Base-by-base conservation (phyloP, 305 asterid genomes). In the Galium porrigens region DNA sequence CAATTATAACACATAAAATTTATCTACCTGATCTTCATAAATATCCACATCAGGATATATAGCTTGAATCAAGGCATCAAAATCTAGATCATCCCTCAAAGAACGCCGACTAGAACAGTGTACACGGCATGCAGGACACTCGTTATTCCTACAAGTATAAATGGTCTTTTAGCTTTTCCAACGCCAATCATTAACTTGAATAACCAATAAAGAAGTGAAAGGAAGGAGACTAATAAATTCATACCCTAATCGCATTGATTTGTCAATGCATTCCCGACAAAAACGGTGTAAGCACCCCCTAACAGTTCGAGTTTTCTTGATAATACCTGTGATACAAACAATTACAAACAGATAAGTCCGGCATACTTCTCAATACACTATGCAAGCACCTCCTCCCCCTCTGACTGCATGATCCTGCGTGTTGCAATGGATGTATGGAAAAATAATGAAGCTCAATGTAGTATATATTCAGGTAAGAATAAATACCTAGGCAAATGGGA, bases 231-330 rank as follows among this genome's bases (percentile, higher is more conserved):
- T 49, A 30, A 20, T 37, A 61, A 25, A 53, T 33, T 48, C 33
- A 59, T 74, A 77, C 84, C 81, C 82, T 51, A 80, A 56, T 66
- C 82, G 74, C 81, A 80, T 77, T 22, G 84, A 74, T 75, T 74
- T 77, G 65, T 80, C 84, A 22, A 80, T 80, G 76, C 84, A 77
- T 27, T 76, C 81, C 65, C 66, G 74, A 70, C 84, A 79, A 74
- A 79, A 76, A 25, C 81, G 79, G 70, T 77, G 84, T 42, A 77
- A 72, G 65, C 84, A 77, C 58, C 77, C 80, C 82, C 72, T 80
- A 42, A 80, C 82, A 55, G 76, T 74, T 39, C 78, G 72, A 64
- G 81, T 74, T 58, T 69, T 80, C 78, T 72, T 74, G 63, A 77
- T 77, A 54, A 80, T 74, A 39, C 82, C 80, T 80, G 81, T 64